A percentile compares a stretch with the other conserved stretches of the same genome.
phyloP scores from a whole-genome alignment of 176 grass and related monocot genomes.

The Eleusine indica region DNA sequence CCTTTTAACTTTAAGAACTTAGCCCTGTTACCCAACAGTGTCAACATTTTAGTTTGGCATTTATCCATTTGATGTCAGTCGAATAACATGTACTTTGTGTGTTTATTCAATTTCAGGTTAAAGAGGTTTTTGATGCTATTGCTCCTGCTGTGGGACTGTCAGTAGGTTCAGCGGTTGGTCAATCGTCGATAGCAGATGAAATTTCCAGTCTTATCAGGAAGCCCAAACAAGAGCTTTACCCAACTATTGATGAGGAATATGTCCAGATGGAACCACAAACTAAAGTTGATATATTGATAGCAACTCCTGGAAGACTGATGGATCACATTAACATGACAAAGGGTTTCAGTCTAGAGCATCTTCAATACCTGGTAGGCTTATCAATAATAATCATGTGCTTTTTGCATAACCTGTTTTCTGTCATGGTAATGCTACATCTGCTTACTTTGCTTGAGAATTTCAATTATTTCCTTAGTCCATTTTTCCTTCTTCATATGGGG shows the following conservation, averaged over 20 bases:
- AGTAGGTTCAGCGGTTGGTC: conserved; percentile 86
- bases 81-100: conserved; percentile 5
- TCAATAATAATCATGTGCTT: not conserved
- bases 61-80: conserved; percentile 15
- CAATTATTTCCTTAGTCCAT: not conserved
- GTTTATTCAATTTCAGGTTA: conserved; percentile 63
- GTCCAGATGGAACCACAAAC: conserved; percentile 73
- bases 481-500: not conserved
- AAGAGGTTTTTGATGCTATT: conserved; percentile 92
- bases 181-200: conserved; percentile 92
- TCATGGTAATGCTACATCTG: not conserved
- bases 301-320: conserved; percentile 95
- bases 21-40: not conserved
- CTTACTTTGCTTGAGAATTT: not conserved
- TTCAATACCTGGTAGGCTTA: conserved; percentile 77
- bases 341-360: conserved; percentile 95
- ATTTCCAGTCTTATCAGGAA: conserved; percentile 62
- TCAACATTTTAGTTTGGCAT: not conserved
- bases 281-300: conserved; percentile 91
- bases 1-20: conserved; percentile 16
- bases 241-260: conserved; percentile 69
- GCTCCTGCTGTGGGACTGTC: conserved; percentile 73
- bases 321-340: conserved; percentile 96
- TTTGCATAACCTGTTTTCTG: not conserved
- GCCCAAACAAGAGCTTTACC: conserved; percentile 63